phyloP scores from a whole-genome alignment of 2,329 filamentous ascomycete species.

The Penicillium corylophilum region DNA sequence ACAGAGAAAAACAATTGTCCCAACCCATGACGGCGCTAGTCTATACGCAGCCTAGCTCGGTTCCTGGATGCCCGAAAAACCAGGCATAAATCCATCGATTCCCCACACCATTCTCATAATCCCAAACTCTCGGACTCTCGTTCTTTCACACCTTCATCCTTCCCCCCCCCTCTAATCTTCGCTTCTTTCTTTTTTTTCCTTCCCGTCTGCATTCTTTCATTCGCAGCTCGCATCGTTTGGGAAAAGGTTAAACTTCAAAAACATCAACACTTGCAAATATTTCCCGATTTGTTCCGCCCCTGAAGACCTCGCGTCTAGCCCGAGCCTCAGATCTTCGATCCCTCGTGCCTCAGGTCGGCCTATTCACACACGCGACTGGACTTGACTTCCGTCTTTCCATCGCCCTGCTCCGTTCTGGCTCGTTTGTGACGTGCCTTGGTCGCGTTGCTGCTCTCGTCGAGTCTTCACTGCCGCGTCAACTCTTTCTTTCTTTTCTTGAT shows the following conservation, averaged over 20 bases:
- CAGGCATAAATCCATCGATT: conserved; percentile 14
- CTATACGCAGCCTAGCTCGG: conserved; percentile 1
- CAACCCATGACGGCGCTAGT: background rate
- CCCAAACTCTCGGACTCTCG: conserved; percentile 22
- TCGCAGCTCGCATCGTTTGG: conserved; percentile 27
- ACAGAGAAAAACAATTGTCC: background rate
- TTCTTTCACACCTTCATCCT: conserved; percentile 20
- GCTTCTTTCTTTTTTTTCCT: conserved; percentile 28
- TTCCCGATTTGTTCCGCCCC: conserved; percentile 25
- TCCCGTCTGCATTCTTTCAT: conserved; percentile 28
- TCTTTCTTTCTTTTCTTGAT: conserved; percentile 20
- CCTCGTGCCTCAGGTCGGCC: background rate
- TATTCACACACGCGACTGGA: background rate
- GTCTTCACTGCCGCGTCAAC: conserved; percentile 22
- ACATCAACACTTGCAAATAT: conserved; percentile 22
- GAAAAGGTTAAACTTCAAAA: conserved; percentile 23
- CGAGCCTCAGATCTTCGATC: conserved; percentile 12
- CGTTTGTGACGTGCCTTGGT: conserved; percentile 10
- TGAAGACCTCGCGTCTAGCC: conserved; percentile 25
- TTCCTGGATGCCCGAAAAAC: conserved; percentile 2
- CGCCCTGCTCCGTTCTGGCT: background rate
- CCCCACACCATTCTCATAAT: conserved; percentile 16
- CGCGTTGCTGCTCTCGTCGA: conserved; percentile 18
- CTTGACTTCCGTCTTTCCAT: conserved; percentile 1
- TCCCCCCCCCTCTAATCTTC: conserved; percentile 27